Evolutionary conservation across 2,329 filamentous ascomycete species (phyloP).

Genomic region (Pseudogymnoascus sp.): DNA sequence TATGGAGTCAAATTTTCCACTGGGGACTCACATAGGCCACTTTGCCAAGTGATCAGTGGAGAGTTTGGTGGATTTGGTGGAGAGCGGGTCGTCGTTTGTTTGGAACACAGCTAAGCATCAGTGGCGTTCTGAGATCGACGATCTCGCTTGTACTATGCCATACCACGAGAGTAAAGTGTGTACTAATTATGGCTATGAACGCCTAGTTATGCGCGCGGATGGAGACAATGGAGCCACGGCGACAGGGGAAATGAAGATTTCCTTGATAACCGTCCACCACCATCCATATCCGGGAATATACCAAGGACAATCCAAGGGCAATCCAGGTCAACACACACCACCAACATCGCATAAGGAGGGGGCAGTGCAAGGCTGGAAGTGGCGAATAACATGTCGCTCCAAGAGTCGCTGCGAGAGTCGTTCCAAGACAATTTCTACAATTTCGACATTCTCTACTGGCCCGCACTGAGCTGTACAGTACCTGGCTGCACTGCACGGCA

Average conservation of each 20-base stretch:
- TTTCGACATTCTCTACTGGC: neutral
- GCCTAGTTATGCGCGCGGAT: neutral
- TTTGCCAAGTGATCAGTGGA: neutral
- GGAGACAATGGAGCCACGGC: conserved; percentile 6
- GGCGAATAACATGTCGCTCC: conserved; percentile 5
- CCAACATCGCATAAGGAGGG: neutral
- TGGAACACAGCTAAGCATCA: conserved; percentile 5
- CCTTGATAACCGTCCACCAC: conserved; percentile 1
- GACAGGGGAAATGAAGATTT: conserved; percentile 9
- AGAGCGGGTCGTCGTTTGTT: neutral
- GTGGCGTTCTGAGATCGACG: neutral
- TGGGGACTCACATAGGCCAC: neutral
- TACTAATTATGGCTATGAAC: neutral
- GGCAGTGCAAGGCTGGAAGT: conserved; percentile 3
- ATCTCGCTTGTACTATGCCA: neutral
- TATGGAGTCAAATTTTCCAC: neutral
- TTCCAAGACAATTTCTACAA: too few species aligned
- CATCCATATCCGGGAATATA: neutral
- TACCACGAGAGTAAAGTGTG: neutral
- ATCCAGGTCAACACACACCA: neutral
- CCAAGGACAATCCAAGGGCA: neutral
- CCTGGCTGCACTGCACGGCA: neutral
- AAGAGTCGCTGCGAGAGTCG: too few species aligned
- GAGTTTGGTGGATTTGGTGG: neutral
- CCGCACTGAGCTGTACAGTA: neutral